Conservation (phyloP, 2,329 filamentous ascomycete genomes). For the Arthrobotrys sphaeroides region DNA sequence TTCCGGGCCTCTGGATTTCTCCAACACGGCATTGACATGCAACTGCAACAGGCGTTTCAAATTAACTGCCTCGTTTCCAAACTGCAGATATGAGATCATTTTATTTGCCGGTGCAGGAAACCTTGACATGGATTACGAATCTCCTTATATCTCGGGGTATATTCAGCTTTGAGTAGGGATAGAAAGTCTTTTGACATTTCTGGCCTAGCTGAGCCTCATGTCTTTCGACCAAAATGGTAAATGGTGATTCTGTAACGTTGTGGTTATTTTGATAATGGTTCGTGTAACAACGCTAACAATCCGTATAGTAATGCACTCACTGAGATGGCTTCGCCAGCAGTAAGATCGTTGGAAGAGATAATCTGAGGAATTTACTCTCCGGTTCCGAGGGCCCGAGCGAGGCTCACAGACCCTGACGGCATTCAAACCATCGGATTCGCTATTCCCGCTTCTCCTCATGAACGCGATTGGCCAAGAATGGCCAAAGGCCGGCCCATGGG, state of each 20-base stretch:
- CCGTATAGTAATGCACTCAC: neutral
- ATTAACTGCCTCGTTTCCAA: slow-evolving; percentile 33
- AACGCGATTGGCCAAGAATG: slow-evolving; percentile 4
- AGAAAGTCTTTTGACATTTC: neutral
- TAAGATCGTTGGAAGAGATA: no score
- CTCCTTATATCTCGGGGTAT: neutral
- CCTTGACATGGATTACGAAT: slow-evolving; percentile 4
- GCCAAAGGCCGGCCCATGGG: neutral
- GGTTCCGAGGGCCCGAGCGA: neutral
- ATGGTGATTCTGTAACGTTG: no score
- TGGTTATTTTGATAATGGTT: neutral
- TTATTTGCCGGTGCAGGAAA: neutral
- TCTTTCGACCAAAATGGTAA: neutral
- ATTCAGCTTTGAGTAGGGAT: neutral
- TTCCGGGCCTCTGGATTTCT: slow-evolving; percentile 1
- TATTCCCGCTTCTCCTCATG: neutral
- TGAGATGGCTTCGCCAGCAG: neutral
- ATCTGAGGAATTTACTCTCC: neutral
- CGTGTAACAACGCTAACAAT: neutral
- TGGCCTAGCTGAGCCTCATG: neutral
- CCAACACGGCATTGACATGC: slow-evolving; percentile 16
- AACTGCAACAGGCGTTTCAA: slow-evolving; percentile 21
- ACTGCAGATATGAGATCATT: slow-evolving; percentile 28
- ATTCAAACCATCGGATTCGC: neutral
- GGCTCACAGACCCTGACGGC: neutral